Percentiles rank a stretch among this genome's conserved stretches.
Conservation (phyloP, 495 filamentous ascomycete species). For the Neurospora sp. region DNA sequence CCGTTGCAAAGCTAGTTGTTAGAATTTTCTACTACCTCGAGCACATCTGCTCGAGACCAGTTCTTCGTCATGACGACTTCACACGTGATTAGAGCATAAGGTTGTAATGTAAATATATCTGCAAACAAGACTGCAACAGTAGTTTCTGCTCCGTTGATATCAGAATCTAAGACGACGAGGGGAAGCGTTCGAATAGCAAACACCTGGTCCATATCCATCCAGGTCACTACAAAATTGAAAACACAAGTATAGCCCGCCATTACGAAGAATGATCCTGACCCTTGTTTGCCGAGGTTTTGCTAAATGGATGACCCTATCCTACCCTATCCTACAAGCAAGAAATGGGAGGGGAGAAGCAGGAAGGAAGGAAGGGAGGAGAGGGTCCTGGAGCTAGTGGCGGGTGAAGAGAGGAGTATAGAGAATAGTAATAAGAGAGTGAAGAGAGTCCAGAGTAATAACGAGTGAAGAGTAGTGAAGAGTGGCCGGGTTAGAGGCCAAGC, state of each 20-base stretch:
- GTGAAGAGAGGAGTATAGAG: neutral
- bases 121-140: neutral
- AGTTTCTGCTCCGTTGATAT: neutral
- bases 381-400: too few relatives aligned
- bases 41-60: neutral
- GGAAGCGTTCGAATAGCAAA: neutral
- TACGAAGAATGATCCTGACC: neutral
- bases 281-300: neutral
- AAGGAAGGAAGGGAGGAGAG: too few relatives aligned
- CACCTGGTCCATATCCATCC: neutral
- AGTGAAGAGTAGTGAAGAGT: neutral
- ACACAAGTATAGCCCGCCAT: neutral
- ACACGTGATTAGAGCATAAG: neutral
- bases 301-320: too few relatives aligned
- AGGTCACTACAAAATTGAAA: neutral
- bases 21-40: neutral
- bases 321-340: too few relatives aligned
- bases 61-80: neutral
- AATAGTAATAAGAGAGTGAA: neutral
- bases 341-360: too few relatives aligned
- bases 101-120: neutral
- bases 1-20: neutral
- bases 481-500: too few relatives aligned
- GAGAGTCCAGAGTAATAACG: neutral
- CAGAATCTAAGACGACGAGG: neutral